These are phyloP conservation scores for Clarireedia homoeocarpa DNA, from an alignment of 2,329 filamentous ascomycete genomes.

Conservation along the genomic window DNA sequence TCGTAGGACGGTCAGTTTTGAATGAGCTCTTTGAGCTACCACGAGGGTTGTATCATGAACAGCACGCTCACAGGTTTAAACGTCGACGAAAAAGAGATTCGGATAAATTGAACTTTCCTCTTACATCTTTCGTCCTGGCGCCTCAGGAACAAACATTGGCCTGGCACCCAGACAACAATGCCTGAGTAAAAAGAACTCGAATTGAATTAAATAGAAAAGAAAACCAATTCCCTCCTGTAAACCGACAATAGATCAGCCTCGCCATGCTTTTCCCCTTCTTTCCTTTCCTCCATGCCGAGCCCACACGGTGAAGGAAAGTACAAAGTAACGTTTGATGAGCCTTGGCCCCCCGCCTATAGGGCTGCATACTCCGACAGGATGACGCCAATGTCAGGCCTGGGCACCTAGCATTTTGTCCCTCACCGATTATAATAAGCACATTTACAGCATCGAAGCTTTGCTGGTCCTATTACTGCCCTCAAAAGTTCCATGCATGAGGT, in stretches of 20 bases:
- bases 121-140: slow-evolving; percentile 1
- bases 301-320: slow-evolving; percentile 6
- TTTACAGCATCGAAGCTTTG: background rate
- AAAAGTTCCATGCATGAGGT: background rate
- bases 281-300: too few relatives aligned
- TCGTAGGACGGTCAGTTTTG: too few relatives aligned
- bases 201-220: background rate
- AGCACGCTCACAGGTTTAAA: too few relatives aligned
- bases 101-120: background rate
- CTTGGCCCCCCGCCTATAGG: background rate
- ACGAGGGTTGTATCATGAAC: too few relatives aligned
- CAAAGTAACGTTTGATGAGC: background rate
- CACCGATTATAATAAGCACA: slow-evolving; percentile 10
- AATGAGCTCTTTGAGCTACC: too few relatives aligned
- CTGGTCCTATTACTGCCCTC: background rate
- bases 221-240: background rate
- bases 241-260: background rate
- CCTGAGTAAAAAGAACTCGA: slow-evolving; percentile 3
- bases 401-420: background rate
- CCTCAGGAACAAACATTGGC: background rate
- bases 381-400: slow-evolving; percentile 3
- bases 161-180: background rate
- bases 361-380: slow-evolving; percentile 3
- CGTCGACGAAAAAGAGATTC: too few relatives aligned
- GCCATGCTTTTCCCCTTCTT: background rate